phyloP scores from a whole-genome alignment of 371 early-diverging fungal genomes.

The Actinomucor elegans region DNA sequence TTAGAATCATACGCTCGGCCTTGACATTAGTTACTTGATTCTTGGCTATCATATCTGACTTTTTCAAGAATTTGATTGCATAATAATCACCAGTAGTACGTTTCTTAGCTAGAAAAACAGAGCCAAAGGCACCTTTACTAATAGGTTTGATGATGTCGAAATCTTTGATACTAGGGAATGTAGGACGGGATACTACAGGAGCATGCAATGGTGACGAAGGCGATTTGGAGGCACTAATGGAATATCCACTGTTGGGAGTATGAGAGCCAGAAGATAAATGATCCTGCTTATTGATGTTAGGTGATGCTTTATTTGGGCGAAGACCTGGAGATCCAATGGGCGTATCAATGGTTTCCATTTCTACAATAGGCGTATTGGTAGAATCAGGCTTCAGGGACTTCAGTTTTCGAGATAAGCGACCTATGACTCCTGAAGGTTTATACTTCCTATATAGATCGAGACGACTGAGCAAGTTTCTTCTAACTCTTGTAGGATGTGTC shows the following conservation, averaged over 20 bases:
- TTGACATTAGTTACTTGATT: slow-evolving; percentile 92
- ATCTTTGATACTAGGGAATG: slow-evolving; percentile 74
- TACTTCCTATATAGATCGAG: slow-evolving; percentile 28
- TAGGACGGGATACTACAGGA: slow-evolving; percentile 43
- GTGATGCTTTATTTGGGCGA: slow-evolving; percentile 15
- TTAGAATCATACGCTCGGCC: slow-evolving; percentile 84
- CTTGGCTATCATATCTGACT: slow-evolving; percentile 90
- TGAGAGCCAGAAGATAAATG: slow-evolving; percentile 11
- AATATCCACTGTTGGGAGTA: slow-evolving; percentile 16
- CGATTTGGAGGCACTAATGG: slow-evolving; percentile 20
- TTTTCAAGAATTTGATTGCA: slow-evolving; percentile 89
- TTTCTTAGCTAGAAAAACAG: slow-evolving; percentile 86
- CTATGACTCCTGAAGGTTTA: slow-evolving; percentile 13
- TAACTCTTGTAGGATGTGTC: not conserved
- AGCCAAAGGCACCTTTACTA: slow-evolving; percentile 91
- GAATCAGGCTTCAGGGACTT: slow-evolving; percentile 23
- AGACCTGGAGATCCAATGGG: slow-evolving; percentile 34
- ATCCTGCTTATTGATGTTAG: slow-evolving; percentile 3
- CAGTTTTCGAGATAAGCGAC: slow-evolving; percentile 16
- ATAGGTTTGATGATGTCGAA: slow-evolving; percentile 93
- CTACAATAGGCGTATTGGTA: slow-evolving; percentile 32
- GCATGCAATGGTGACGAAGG: slow-evolving; percentile 53
- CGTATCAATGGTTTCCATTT: slow-evolving; percentile 44
- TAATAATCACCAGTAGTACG: slow-evolving; percentile 83
- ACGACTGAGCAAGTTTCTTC: slow-evolving; percentile 26